Conservation (phyloP, 495 filamentous ascomycete genomes). For the Staphylotrichum tortipilum region DNA sequence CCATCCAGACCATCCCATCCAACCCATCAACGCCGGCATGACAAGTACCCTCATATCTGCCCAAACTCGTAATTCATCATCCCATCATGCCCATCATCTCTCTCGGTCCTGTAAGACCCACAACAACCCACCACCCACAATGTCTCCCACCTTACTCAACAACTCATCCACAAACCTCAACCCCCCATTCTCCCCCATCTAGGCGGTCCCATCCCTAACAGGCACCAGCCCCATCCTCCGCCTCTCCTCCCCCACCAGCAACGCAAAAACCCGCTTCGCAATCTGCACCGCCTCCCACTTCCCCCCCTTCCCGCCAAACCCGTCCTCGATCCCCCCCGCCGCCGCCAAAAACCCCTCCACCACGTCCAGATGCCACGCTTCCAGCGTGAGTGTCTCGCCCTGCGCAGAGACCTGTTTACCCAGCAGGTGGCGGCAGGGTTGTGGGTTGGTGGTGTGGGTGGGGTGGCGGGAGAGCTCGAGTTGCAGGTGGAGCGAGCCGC, state of each 20-base stretch:
- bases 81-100: not conserved
- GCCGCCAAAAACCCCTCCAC: conserved; percentile 37
- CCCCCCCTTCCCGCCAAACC: not conserved
- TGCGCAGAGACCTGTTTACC: conserved; percentile 29
- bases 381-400: conserved; percentile 31
- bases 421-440: conserved; percentile 15
- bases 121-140: not conserved
- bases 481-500: conserved; percentile 22
- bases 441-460: not conserved
- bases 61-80: not conserved
- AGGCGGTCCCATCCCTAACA: conserved; percentile 2
- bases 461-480: conserved; percentile 6
- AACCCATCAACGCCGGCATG: not conserved
- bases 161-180: not conserved
- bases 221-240: conserved; percentile 17
- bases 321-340: conserved; percentile 18
- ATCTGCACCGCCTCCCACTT: conserved; percentile 39
- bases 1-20: not conserved
- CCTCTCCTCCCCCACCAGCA: conserved; percentile 40
- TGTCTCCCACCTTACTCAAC: not conserved
- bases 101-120: not conserved
- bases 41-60: not conserved
- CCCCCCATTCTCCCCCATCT: not conserved
- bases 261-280: conserved; percentile 42
- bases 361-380: conserved; percentile 46